These are phyloP conservation scores for Huntiella omanensis DNA, from an alignment of 2,329 filamentous ascomycete genomes.

Conservation along the genomic window DNA sequence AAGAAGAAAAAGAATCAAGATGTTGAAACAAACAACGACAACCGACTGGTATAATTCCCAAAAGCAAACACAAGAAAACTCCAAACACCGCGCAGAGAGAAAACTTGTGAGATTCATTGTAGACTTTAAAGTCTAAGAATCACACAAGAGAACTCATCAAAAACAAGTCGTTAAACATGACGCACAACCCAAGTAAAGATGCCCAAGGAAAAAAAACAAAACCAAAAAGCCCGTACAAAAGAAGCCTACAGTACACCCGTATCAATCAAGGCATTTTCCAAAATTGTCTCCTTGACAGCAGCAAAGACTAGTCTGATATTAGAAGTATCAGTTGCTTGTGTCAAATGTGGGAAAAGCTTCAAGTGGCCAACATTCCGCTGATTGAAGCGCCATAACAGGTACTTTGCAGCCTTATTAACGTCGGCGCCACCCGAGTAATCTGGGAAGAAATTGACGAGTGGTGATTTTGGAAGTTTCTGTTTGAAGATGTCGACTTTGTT, in stretches of 20 bases:
- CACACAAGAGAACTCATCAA: too few relatives aligned
- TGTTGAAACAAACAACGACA: too few relatives aligned
- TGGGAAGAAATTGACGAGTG: conserved; percentile 86
- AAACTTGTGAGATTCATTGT: too few relatives aligned
- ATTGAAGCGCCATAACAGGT: conserved; percentile 94
- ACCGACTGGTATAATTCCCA: too few relatives aligned
- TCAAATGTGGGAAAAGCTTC: conserved; percentile 92
- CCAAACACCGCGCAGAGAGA: too few relatives aligned
- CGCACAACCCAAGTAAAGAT: not conserved
- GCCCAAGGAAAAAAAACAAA: not conserved
- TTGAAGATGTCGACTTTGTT: conserved; percentile 99
- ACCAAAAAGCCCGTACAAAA: not conserved
- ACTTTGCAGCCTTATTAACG: conserved; percentile 95
- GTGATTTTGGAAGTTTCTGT: conserved; percentile 76
- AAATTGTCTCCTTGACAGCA: conserved; percentile 93
- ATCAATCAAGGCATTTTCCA: conserved; percentile 95
- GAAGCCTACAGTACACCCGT: conserved; percentile 67
- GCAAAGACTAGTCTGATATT: conserved; percentile 97
- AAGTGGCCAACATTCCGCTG: conserved; percentile 93
- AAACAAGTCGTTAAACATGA: too few relatives aligned
- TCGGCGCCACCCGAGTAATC: conserved; percentile 97
- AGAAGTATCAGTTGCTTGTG: conserved; percentile 95
- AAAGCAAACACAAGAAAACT: too few relatives aligned
- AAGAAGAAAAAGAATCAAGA: too few relatives aligned
- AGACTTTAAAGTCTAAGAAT: too few relatives aligned